Evolutionary conservation across 768 basidiomycete species (phyloP), one percentile per base, ranked within the genome.

Genomic region (Leucosporidium creatinivorum): DNA sequence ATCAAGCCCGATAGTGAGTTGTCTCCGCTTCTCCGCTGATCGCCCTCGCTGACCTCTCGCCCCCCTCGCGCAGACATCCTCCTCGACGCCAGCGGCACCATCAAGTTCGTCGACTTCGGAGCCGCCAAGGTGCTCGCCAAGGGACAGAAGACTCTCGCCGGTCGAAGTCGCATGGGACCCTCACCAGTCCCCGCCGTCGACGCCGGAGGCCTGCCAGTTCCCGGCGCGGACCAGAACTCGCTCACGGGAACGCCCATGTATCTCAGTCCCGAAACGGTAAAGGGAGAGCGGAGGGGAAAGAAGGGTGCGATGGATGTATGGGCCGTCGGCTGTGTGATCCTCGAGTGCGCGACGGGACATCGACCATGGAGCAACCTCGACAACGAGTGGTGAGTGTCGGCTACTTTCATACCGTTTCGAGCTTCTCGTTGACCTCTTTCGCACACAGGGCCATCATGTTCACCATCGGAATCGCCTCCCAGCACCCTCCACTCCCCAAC

Each of bases 311-410:
- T 96, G 89, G 96, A 99, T 77, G 87, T 99, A 54, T 99, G 96
- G 96, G 91, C 92, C 28, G 79, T 97, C 65, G 96, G 96, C 23
- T 98, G 96, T 76, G 92, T 98, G n/a, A 87, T 98, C 19, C 84
- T 98, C 36, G 93, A 99, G 77, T 92, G 89, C 76, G 90, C 91
- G 9, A 99, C 96, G 0, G 96, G 96, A 0, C 87, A 88, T 76
- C 94, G 97, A 76, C 96, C 96, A 1, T 99, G 96, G 96, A 93
- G 89, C 75, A 93, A 94, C 76, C 86, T 94, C 51, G 96, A 99
- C 77, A 99, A 99, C 73, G 96, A 99, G 84, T 99, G 96, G 96
- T 93, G 70, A 69, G 85, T 69, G 12, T 31, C 26, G 36, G 36
- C 47, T 57, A 21, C 48, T 52, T 47, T 28, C 23, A 28, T 47